A percentile compares a stretch with the other conserved stretches of the same genome.
These are phyloP conservation scores for Allantophomopsis lycopodina DNA, from an alignment of 2,329 filamentous ascomycete genomes.

Conservation along the genomic window DNA sequence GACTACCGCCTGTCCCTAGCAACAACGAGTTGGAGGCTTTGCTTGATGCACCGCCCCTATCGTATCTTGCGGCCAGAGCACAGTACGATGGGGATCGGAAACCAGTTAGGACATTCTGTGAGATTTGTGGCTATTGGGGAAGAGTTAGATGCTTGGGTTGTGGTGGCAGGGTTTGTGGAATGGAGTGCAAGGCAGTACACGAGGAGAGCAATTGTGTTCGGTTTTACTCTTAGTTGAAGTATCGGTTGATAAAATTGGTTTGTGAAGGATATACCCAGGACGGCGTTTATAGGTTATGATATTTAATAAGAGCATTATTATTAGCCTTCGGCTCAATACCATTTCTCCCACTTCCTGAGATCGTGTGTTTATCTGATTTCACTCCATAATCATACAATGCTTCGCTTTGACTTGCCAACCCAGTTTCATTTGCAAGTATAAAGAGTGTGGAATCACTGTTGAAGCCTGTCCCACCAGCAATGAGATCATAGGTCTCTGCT, in stretches of 20 bases:
- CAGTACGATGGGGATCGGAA: slow-evolving; percentile 28
- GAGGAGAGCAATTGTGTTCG: slow-evolving; percentile 57
- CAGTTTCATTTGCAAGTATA: slow-evolving; percentile 50
- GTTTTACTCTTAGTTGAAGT: slow-evolving; percentile 31
- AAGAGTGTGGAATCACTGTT: slow-evolving; percentile 45
- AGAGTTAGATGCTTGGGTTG: slow-evolving; percentile 64
- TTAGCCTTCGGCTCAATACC: no score
- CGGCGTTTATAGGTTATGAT: no score
- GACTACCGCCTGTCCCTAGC: slow-evolving; percentile 41
- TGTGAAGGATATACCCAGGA: no score
- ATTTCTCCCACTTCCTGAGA: no score
- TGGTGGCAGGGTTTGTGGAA: slow-evolving; percentile 62
- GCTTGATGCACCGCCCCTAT: slow-evolving; percentile 49
- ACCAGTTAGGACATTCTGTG: slow-evolving; percentile 56
- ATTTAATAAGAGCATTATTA: no score
- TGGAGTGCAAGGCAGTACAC: slow-evolving; percentile 62
- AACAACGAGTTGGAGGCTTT: slow-evolving; percentile 50
- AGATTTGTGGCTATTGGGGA: slow-evolving; percentile 74
- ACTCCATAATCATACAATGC: slow-evolving; percentile 31
- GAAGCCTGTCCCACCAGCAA: slow-evolving; percentile 70
- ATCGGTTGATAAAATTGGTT: no score
- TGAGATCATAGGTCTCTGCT: slow-evolving; percentile 57
- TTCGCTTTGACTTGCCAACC: slow-evolving; percentile 56
- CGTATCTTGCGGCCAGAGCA: slow-evolving; percentile 49
- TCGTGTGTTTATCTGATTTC: no score